Evolutionary conservation across 108 stramenopile genomes (phyloP).

Genomic region (Skeletonema costatum): DNA sequence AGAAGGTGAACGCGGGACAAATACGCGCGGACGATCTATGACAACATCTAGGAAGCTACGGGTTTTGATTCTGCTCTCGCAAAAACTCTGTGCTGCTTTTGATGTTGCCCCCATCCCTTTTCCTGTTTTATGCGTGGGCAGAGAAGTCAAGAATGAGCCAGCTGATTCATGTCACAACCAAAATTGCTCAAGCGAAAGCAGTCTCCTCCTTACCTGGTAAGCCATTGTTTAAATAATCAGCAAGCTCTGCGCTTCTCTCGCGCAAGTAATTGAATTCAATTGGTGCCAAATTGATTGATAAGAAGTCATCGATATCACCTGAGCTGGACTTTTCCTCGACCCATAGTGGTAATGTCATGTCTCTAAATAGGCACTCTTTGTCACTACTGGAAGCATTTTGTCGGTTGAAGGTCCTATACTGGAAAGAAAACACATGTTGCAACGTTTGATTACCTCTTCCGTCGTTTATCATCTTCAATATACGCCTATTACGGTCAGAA

Average conservation of each 20-base stretch:
- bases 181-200: neutral
- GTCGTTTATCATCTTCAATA: slow-evolving; percentile 32
- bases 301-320: slow-evolving; percentile 59
- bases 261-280: slow-evolving; percentile 56
- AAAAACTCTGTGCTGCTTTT: slow-evolving; percentile 71
- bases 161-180: neutral
- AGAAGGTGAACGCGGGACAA: slow-evolving; percentile 48
- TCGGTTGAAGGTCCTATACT: slow-evolving; percentile 46
- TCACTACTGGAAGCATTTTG: neutral
- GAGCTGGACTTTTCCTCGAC: slow-evolving; percentile 1
- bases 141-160: neutral
- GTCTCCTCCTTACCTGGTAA: slow-evolving; percentile 46
- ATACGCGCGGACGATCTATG: slow-evolving; percentile 52
- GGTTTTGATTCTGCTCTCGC: slow-evolving; percentile 59
- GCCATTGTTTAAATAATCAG: slow-evolving; percentile 76
- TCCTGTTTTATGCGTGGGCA: neutral
- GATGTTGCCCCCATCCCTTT: slow-evolving; percentile 80
- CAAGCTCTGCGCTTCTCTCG: slow-evolving; percentile 64
- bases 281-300: slow-evolving; percentile 47
- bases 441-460: neutral
- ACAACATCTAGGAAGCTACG: slow-evolving; percentile 60
- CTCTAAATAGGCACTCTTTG: neutral
- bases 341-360: neutral
- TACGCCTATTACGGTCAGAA: slow-evolving; percentile 36
- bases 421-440: slow-evolving; percentile 33